Conservation (phyloP, 257 asterid species). For the Thymus quinquecostatus region DNA sequence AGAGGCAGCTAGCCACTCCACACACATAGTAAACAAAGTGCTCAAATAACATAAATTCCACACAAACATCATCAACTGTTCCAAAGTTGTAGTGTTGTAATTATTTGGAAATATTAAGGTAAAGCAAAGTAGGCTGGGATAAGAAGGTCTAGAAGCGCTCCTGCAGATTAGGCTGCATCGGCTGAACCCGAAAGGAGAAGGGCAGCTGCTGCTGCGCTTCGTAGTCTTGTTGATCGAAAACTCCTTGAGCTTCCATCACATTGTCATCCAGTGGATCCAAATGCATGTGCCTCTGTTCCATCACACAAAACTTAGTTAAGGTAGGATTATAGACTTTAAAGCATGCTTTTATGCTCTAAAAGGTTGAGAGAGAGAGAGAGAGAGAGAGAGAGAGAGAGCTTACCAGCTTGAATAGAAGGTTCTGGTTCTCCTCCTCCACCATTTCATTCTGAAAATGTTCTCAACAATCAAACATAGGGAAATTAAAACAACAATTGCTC, state of each 20-base stretch:
- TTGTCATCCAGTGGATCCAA: slow-evolving; percentile 61
- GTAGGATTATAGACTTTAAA: too few relatives aligned
- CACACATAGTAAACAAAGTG: too few relatives aligned
- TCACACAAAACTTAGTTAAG: not conserved
- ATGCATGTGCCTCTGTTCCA: slow-evolving; percentile 63
- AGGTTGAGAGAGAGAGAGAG: too few relatives aligned
- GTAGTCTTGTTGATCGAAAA: slow-evolving; percentile 58
- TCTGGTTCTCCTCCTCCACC: slow-evolving; percentile 64
- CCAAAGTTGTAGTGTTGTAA: slow-evolving; percentile 9
- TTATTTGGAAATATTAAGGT: not conserved
- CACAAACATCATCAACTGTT: slow-evolving; percentile 19
- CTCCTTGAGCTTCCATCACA: slow-evolving; percentile 55
- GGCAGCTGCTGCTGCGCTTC: slow-evolving; percentile 62
- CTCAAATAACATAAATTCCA: slow-evolving; percentile 1
- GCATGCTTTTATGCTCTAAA: too few relatives aligned
- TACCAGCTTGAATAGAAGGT: slow-evolving; percentile 65
- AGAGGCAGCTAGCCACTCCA: too few relatives aligned
- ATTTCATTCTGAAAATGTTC: slow-evolving; percentile 49
- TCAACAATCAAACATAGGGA: slow-evolving; percentile 17
- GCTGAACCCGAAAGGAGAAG: slow-evolving; percentile 69
- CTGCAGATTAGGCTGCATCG: slow-evolving; percentile 80
- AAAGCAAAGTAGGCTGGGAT: not conserved
- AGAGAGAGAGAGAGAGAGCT: not conserved
- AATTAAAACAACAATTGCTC: not conserved
- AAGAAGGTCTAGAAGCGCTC: slow-evolving; percentile 47